phyloP scores from a whole-genome alignment of 2,329 filamentous ascomycete genomes.

The Calonectria hawksworthii region DNA sequence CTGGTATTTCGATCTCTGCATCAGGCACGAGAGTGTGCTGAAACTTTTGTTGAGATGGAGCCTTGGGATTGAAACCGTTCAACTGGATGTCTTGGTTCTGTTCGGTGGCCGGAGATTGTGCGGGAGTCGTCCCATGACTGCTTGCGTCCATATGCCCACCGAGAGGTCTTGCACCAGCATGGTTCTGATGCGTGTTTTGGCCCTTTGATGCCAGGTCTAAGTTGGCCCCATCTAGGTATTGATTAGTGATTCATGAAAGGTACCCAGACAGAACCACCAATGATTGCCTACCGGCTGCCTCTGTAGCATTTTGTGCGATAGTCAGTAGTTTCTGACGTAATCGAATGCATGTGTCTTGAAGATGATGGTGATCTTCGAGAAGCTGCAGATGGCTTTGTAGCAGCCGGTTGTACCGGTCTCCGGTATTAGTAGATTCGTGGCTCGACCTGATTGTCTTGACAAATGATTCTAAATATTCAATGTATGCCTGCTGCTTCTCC shows the following conservation, averaged over 20 bases:
- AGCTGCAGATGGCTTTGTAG: background rate
- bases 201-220: background rate
- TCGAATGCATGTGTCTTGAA: slow-evolving; percentile 1
- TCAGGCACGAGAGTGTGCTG: background rate
- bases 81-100: background rate
- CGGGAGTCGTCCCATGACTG: background rate
- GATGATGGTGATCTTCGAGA: background rate
- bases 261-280: background rate
- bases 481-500: slow-evolving; percentile 4
- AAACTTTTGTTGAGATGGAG: background rate
- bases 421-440: background rate
- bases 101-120: background rate
- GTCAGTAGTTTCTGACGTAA: background rate
- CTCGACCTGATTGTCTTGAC: background rate
- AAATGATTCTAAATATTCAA: slow-evolving; percentile 9
- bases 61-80: background rate
- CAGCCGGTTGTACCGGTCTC: background rate
- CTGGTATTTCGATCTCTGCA: background rate
- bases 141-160: background rate
- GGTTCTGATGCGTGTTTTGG: background rate
- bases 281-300: background rate
- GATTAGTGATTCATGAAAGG: background rate
- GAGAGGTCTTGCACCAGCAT: background rate
- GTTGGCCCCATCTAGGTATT: background rate
- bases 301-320: background rate